Evolutionary conservation across 139 green algal species (phyloP).

Genomic region (Coccomyxa sp.): DNA sequence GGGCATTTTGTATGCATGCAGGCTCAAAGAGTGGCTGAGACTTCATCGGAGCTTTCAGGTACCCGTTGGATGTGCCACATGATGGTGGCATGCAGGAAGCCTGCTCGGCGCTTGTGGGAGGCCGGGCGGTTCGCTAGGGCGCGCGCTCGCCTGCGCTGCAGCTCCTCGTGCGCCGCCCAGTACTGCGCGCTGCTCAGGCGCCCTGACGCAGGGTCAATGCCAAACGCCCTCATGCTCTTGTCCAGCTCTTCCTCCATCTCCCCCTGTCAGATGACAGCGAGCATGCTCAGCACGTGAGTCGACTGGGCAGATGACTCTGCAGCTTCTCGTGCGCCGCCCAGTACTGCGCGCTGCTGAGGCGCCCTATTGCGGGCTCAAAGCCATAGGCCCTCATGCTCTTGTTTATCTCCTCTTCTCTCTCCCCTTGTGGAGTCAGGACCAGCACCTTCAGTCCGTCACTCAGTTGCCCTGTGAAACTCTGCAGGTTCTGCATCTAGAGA

Average conservation of each 20-base stretch:
- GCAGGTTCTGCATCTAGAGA: too few relatives aligned
- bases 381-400: constrained; percentile 8
- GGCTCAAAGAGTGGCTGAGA: too few relatives aligned
- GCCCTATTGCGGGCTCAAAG: constrained; percentile 15
- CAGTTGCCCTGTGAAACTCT: too few relatives aligned
- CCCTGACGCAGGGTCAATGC: constrained; percentile 17
- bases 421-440: too few relatives aligned
- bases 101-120: background rate
- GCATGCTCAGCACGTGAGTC: too few relatives aligned
- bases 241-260: constrained; percentile 10
- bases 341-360: constrained; percentile 16
- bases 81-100: background rate
- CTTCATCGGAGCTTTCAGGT: too few relatives aligned
- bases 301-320: too few relatives aligned
- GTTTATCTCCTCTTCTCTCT: constrained; percentile 7
- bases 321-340: constrained; percentile 19
- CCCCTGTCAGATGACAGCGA: too few relatives aligned
- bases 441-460: too few relatives aligned
- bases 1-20: background rate
- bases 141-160: background rate
- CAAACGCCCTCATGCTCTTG: constrained; percentile 5
- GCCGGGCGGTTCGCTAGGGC: background rate
- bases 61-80: background rate
- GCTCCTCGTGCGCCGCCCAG: constrained; percentile 16
- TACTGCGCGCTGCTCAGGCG: constrained; percentile 18